These are phyloP conservation scores for Penicillium sp. DNA, from an alignment of 2,329 filamentous ascomycete genomes.

Conservation along the genomic window DNA sequence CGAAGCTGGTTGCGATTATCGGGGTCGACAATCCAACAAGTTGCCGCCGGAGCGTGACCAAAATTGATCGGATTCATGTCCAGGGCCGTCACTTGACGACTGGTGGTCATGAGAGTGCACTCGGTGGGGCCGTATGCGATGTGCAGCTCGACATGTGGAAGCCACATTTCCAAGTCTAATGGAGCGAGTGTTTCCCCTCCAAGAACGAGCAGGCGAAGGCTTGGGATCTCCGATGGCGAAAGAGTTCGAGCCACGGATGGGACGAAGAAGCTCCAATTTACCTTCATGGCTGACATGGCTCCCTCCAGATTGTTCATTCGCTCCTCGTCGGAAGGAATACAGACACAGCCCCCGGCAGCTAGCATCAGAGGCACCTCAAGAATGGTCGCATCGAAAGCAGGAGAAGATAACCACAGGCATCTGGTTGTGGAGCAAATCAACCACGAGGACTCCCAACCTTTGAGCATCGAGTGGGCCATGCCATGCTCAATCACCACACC, in stretches of 20 bases:
- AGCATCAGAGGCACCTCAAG: too few species aligned
- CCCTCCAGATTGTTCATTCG: neutral
- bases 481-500: too few species aligned
- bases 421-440: too few species aligned
- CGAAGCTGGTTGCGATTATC: neutral
- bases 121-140: neutral
- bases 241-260: neutral
- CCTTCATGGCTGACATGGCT: neutral
- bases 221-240: neutral
- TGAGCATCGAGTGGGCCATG: too few species aligned
- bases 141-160: neutral
- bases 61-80: neutral
- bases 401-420: too few species aligned
- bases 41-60: neutral
- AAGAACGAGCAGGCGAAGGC: neutral
- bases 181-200: neutral
- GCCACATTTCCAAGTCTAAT: neutral
- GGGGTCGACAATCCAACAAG: neutral
- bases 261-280: neutral
- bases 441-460: too few species aligned
- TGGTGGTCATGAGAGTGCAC: neutral
- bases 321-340: neutral
- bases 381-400: too few species aligned
- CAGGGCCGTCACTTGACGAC: too few species aligned
- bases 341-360: neutral